Evolutionary conservation across 208 protist species (phyloP).

Genomic region (Crithidia fasciculata): DNA sequence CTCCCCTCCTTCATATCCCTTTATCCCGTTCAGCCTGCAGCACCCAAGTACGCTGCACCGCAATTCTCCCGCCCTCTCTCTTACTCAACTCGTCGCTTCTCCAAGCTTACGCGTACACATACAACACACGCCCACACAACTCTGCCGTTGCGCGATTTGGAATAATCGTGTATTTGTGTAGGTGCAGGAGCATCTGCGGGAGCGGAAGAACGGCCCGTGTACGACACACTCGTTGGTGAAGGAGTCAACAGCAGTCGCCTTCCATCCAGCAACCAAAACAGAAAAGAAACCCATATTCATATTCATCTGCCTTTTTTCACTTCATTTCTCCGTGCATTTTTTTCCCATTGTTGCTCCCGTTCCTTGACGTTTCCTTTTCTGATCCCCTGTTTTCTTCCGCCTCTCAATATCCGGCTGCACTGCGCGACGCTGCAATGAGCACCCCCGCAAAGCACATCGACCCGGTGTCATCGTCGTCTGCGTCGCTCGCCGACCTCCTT

Average conservation of each 20-base stretch:
- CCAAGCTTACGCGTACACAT: no score
- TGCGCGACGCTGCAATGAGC: background rate
- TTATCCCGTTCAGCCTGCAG: no score
- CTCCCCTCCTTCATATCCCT: no score
- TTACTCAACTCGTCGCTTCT: no score
- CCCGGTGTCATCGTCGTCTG: background rate
- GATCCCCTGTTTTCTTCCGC: background rate
- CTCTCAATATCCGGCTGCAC: background rate
- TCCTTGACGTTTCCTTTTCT: background rate
- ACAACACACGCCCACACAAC: no score
- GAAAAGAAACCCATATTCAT: background rate
- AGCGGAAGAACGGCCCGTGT: background rate
- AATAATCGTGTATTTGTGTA: background rate
- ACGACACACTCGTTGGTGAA: background rate
- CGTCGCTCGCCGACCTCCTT: conserved; percentile 20
- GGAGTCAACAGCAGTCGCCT: no score
- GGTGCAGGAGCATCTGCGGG: background rate
- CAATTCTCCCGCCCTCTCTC: no score
- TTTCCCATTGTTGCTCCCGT: background rate
- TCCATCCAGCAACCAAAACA: background rate
- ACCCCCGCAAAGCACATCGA: background rate
- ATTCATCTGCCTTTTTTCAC: conserved; percentile 11
- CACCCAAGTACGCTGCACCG: no score
- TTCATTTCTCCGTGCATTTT: background rate
- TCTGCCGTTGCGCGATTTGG: no score